Evolutionary conservation across 768 basidiomycete genomes (phyloP).

Genomic region (Cystofilobasidium bisporidii): DNA sequence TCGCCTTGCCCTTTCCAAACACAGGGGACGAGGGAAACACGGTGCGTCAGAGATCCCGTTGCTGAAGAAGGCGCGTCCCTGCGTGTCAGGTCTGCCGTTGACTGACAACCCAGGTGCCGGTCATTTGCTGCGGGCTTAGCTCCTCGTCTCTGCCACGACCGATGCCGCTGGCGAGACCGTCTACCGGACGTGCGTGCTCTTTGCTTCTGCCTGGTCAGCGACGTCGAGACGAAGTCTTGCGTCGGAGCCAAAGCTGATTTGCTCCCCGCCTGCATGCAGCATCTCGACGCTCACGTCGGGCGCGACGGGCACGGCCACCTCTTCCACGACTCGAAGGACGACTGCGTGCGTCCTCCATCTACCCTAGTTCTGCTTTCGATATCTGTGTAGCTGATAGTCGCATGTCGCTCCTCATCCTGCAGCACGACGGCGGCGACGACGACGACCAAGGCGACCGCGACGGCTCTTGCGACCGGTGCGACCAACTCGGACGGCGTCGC

Average conservation of each 20-base stretch:
- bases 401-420: too few relatives aligned
- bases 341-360: neutral
- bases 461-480: neutral
- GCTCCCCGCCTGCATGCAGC: too few relatives aligned
- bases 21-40: constrained; percentile 18
- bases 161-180: constrained; percentile 6
- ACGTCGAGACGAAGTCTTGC: too few relatives aligned
- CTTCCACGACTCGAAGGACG: neutral
- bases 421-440: neutral
- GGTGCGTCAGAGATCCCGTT: neutral
- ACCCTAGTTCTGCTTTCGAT: too few relatives aligned
- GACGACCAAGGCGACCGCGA: neutral
- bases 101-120: neutral
- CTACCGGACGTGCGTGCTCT: constrained; percentile 9
- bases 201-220: too few relatives aligned
- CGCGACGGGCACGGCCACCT: neutral
- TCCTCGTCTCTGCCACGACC: constrained; percentile 14
- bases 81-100: neutral
- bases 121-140: constrained; percentile 7
- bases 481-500: constrained; percentile 3
- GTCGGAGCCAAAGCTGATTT: too few relatives aligned
- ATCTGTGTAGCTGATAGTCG: neutral
- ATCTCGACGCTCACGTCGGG: constrained; percentile 4
- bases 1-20: neutral
- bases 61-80: neutral